Base-by-base conservation (phyloP, 2,329 filamentous ascomycete genomes). In the Madurella fahalii region DNA sequence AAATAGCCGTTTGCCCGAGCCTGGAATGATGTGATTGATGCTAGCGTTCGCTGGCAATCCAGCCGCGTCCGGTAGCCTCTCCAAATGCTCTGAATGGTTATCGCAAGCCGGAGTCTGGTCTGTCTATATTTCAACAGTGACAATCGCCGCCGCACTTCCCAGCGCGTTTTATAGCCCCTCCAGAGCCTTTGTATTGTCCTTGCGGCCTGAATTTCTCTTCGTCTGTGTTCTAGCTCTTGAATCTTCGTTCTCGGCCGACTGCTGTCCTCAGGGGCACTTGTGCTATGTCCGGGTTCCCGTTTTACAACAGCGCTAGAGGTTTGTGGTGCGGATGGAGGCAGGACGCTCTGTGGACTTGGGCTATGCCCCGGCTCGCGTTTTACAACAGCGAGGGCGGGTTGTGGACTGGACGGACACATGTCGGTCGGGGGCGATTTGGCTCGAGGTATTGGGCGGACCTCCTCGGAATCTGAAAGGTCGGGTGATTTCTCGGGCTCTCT, bases 1-100 rank as follows among this genome's bases (percentile, higher is more conserved):
- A 57, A 1, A 47, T 42, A 54, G 12, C 57, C 57, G n/a, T 49
- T 34, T 1, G 54, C 57, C 9, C n/a, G 25, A 15, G 53, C 47
- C 15, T 58, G 58, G 9, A 60, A 49, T 2, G 4, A 4, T 2
- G 20, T 15, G 31, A 56, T 25, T 4, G 4, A 34, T 5, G 20
- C 9, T 4, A 11, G 12, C 13, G 17, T 17, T 37, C 5, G 16
- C 8, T 13, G 43, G 32, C 32, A 5, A 13, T 34, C 15, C 5
- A 17, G 25, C 1, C 56, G 56, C 11, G 37, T 8, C 7, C 17
- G 34, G 7, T 50, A 46, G 11, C 42, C 50, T 32, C 54, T 47
- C 52, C 45, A 57, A 9, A 30, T 5, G 7, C 45, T 18, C 32
- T 60, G 56, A 9, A 61, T 46, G 11, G 18, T 25, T n/a, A 32